Percentiles rank a stretch among this genome's conserved stretches.
phyloP scores from a whole-genome alignment of 345 rosid species.

The Cochlearia excelsa region DNA sequence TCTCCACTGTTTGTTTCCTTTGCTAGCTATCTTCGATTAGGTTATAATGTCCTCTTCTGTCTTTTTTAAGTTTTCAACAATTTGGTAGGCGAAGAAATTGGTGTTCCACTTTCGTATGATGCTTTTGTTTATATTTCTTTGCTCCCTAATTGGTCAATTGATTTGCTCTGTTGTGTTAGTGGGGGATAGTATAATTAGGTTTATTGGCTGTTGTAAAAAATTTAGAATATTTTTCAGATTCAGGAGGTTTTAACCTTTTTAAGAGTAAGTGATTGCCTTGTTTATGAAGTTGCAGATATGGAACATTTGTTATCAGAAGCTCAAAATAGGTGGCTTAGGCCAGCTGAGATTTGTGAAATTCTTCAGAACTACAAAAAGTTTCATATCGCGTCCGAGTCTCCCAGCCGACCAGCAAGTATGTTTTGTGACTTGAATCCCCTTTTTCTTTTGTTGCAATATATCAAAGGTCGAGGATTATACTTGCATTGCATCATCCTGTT shows the following conservation, averaged over 20 bases:
- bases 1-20: not conserved
- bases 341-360: slow-evolving; percentile 93
- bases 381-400: slow-evolving; percentile 73
- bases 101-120: slow-evolving; percentile 11
- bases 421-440: slow-evolving; percentile 8
- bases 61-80: not conserved
- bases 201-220: slow-evolving; percentile 2
- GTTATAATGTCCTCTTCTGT: slow-evolving; percentile 26
- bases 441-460: slow-evolving; percentile 5
- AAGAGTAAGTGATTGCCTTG: slow-evolving; percentile 1
- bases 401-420: slow-evolving; percentile 76
- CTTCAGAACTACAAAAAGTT: slow-evolving; percentile 76
- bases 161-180: slow-evolving; percentile 6
- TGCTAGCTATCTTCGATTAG: slow-evolving; percentile 45
- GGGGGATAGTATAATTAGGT: not conserved
- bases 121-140: not conserved
- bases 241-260: not conserved
- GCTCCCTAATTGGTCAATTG: no score
- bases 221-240: not conserved
- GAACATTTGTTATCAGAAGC: slow-evolving; percentile 58
- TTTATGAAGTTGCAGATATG: slow-evolving; percentile 37
- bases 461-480: not conserved
- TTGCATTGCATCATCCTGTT: not conserved
- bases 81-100: slow-evolving; percentile 18
- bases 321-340: slow-evolving; percentile 88